These are phyloP conservation scores for Sanghuangporus sanghuang DNA, from an alignment of 1,284 basidiomycete species.

Conservation along the genomic window DNA sequence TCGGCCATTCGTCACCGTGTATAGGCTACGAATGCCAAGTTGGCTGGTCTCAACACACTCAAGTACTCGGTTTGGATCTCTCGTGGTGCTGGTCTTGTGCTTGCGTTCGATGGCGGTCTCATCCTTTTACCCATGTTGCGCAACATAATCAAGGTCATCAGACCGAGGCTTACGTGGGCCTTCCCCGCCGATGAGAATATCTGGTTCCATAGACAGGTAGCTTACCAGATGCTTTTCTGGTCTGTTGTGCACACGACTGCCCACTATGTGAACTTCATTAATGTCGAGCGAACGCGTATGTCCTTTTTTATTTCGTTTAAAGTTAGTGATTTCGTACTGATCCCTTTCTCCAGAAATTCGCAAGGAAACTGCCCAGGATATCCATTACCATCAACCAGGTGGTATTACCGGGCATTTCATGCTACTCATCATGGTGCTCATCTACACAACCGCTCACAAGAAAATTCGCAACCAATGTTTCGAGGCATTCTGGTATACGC, in stretches of 20 bases:
- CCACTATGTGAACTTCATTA: slow-evolving; percentile 90
- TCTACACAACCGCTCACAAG: slow-evolving; percentile 80
- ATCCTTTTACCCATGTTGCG: slow-evolving; percentile 84
- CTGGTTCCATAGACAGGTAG: slow-evolving; percentile 90
- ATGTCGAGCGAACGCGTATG: slow-evolving; percentile 74
- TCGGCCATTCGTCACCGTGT: neutral
- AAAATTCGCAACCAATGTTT: slow-evolving; percentile 84
- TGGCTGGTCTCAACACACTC: slow-evolving; percentile 72
- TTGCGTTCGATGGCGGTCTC: slow-evolving; percentile 77
- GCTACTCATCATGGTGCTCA: slow-evolving; percentile 83
- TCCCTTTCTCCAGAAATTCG: slow-evolving; percentile 60
- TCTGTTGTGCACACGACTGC: slow-evolving; percentile 82
- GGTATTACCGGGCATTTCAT: slow-evolving; percentile 88
- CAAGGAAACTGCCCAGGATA: slow-evolving; percentile 64
- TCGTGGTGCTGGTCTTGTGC: slow-evolving; percentile 80
- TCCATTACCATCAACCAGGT: slow-evolving; percentile 82
- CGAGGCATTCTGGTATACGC: slow-evolving; percentile 92
- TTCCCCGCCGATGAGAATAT: slow-evolving; percentile 89
- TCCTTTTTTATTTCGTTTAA: slow-evolving; percentile 17
- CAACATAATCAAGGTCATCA: slow-evolving; percentile 74
- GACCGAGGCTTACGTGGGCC: slow-evolving; percentile 70
- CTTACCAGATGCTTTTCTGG: slow-evolving; percentile 87
- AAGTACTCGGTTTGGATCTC: slow-evolving; percentile 81
- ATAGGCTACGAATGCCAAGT: slow-evolving; percentile 54
- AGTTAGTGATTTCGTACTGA: neutral